Conservation (phyloP, 2,329 filamentous ascomycete species). For the Apiospora saccharicola region DNA sequence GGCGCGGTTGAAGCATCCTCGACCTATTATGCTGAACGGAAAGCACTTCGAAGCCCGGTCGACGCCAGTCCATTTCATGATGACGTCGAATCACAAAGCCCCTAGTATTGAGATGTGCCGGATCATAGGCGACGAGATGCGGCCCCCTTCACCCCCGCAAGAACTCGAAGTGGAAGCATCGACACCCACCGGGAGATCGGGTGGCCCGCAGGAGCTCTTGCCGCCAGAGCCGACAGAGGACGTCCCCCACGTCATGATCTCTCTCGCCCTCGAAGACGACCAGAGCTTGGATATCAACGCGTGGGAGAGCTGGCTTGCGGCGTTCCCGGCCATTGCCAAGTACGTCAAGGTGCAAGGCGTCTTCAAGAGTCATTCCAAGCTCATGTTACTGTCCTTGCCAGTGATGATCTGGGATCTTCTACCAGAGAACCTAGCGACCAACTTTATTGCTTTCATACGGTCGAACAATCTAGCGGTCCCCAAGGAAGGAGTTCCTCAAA, state of each 20-base stretch:
- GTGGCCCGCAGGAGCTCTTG: conserved; percentile 38
- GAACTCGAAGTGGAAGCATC: conserved; percentile 36
- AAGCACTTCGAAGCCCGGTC: conserved; percentile 65
- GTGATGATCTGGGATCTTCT: conserved; percentile 67
- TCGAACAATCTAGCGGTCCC: conserved; percentile 61
- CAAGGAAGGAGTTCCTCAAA: conserved; percentile 32
- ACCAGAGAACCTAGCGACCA: conserved; percentile 63
- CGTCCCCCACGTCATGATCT: conserved; percentile 67
- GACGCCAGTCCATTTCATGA: conserved; percentile 69
- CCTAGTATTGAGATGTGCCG: conserved; percentile 64
- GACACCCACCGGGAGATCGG: conserved; percentile 39
- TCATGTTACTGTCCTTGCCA: conserved; percentile 64
- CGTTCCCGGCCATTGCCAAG: conserved; percentile 64
- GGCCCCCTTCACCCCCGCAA: conserved; percentile 48
- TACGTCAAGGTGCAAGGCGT: conserved; percentile 68
- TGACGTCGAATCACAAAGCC: conserved; percentile 66
- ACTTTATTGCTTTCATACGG: conserved; percentile 65
- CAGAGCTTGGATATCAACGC: conserved; percentile 64
- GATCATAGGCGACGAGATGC: conserved; percentile 42
- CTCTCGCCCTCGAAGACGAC: conserved; percentile 64
- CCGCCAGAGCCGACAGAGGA: conserved; percentile 59
- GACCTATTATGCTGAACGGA: conserved; percentile 64
- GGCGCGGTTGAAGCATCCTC: conserved; percentile 66
- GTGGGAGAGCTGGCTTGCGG: conserved; percentile 65
- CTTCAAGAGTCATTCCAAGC: conserved; percentile 67